These are phyloP conservation scores for Phytopythium litorale DNA, from an alignment of 352 stramenopile genomes.

Conservation along the genomic window DNA sequence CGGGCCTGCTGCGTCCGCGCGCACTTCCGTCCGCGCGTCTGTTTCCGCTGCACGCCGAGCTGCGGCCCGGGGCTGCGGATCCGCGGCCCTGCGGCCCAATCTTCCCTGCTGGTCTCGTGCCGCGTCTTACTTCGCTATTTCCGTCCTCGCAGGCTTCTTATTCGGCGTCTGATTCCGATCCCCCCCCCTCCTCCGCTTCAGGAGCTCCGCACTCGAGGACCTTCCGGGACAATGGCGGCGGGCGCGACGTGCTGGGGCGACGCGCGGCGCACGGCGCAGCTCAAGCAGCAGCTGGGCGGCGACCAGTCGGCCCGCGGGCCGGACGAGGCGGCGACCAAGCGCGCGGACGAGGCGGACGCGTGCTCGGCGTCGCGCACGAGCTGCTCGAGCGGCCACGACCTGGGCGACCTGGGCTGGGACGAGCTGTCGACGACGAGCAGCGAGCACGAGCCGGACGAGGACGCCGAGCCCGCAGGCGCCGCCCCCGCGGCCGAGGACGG, in stretches of 20 bases:
- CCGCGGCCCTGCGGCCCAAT: no score
- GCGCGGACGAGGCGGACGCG: slow-evolving; percentile 24
- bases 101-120: neutral
- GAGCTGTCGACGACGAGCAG: slow-evolving; percentile 32
- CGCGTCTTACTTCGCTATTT: slow-evolving; percentile 2
- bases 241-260: slow-evolving; percentile 29
- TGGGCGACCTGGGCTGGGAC: slow-evolving; percentile 30
- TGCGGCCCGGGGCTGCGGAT: neutral
- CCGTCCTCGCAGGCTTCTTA: neutral
- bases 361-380: slow-evolving; percentile 34
- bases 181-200: neutral
- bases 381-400: slow-evolving; percentile 38
- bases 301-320: neutral
- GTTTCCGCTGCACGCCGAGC: neutral
- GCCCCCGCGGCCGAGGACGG: neutral
- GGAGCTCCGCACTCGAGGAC: neutral
- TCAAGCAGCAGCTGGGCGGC: slow-evolving; percentile 21
- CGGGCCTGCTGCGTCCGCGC: neutral
- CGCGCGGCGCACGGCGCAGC: slow-evolving; percentile 23
- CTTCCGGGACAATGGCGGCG: neutral
- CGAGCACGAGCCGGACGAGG: slow-evolving; percentile 31
- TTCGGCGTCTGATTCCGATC: neutral
- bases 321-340: neutral
- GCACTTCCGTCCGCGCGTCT: slow-evolving; percentile 2
- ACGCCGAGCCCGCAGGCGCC: slow-evolving; percentile 16